Base-by-base conservation (phyloP, 805 yeast species). In the Vanderwaltozyma polyspora region DNA sequence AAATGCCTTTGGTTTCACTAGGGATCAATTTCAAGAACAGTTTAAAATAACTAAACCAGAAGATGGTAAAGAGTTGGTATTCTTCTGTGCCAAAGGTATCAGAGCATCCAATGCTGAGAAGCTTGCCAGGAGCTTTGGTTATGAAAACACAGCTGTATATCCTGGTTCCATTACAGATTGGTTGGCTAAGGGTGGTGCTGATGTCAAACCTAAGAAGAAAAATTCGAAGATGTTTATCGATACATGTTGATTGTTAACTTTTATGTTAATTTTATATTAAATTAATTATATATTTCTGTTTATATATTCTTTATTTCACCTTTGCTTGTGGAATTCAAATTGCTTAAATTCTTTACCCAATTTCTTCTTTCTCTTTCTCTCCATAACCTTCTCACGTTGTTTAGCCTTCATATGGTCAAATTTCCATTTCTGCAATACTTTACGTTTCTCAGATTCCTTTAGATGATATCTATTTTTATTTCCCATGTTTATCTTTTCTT, bases 81-180 rank as follows among this genome's bases (percentile, higher is more conserved):
- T 86, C 60, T 82, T 82, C 62, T 86, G 95, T 59, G 74, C 80
- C 33, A 87, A 82, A 6, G 95, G 95, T 33, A 83, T 80, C 35
- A 74, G 95, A 60, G 76, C 86, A 22, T 66, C 80, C 22, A 79
- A 80, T 41, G 82, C 94, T 25, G 91, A 80, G 56, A 81, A 77
- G 48, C 68, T 81, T 50, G 95, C 95, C 11, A 67, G 72, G 35
- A 73, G 86, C 13, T 75, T 72, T 56, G 95, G 94, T 11, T 86
- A 84, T 61, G 57, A 63, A 25, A 66, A 77, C 46, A 72, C 93
- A 51, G 76, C 82, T 38, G 76, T 85, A 60, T 85, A 85, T 59
- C 57, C 68, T 25, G 95, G 95, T 3, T 79, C 93, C 10, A 81
- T 74, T 63, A 77, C 72, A 47, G 94, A 85, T 58, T 85, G 95